phyloP scores from a whole-genome alignment of 1,284 basidiomycete genomes.

The Melampsora larici-populina region DNA sequence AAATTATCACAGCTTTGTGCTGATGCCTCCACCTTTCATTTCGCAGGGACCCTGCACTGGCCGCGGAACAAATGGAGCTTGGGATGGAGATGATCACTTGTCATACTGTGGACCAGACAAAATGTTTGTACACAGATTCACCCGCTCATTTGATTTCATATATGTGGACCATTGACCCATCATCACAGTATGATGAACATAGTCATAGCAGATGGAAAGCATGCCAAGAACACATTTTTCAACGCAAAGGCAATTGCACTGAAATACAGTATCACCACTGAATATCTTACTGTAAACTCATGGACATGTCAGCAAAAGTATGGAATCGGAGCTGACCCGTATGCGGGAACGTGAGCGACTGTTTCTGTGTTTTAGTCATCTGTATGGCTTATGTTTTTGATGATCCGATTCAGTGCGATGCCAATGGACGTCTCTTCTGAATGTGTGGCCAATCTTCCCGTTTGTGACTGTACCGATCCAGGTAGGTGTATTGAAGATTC shows the following conservation, averaged over 20 bases:
- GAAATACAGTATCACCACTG: conserved; percentile 38
- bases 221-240: conserved; percentile 5
- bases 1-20: not conserved
- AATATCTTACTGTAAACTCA: conserved; percentile 26
- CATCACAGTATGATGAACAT: conserved; percentile 34
- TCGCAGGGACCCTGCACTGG: conserved; percentile 25
- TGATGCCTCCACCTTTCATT: not conserved
- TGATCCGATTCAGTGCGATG: conserved; percentile 4
- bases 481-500: not conserved
- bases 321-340: conserved; percentile 26
- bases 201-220: conserved; percentile 16
- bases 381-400: no score
- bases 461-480: conserved; percentile 29
- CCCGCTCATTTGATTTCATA: not conserved
- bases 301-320: conserved; percentile 35
- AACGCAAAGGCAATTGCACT: conserved; percentile 20
- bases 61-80: conserved; percentile 25
- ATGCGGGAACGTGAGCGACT: conserved; percentile 18
- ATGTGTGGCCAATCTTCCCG: conserved; percentile 36
- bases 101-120: conserved; percentile 33
- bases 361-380: not conserved
- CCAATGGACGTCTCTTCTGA: conserved; percentile 26
- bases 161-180: no score
- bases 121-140: not conserved
- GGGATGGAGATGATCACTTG: conserved; percentile 26